Evolutionary conservation across 805 yeast genomes (phyloP), one percentile per base, ranked within the genome.

Genomic region (Priceomyces fermenticarens): DNA sequence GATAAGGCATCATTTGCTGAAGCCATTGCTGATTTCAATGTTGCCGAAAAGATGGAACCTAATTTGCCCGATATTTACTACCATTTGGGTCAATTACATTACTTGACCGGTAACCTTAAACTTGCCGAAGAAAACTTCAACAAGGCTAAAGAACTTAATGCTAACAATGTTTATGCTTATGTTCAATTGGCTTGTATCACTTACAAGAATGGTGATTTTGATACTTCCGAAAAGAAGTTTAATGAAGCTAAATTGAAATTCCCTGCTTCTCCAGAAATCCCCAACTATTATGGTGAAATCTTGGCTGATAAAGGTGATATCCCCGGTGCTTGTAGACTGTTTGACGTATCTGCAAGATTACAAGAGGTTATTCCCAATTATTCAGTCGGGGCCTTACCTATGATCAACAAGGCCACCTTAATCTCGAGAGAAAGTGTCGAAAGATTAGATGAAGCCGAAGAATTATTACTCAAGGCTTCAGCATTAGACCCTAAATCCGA

Each of bases 281-380:
- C 93, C 70, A 90, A 88, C 72, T 93, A 89, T 67, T 89, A 83
- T 60, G 99, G 98, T 58, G 99, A 93, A 71, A 83, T 91, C 38
- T 75, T 91, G 55, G 82, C 87, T 47, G 97, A 91, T 61, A 77
- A 77, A 54, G 85, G 84, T 59, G 88, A 86, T 53, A 67, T 78
- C 42, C 75, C 63, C 25, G 83, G 77, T 46, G 97, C 98, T 43
- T 65, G 80, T 45, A 80, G 80, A 58, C 90, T 88, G 69, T 91
- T 89, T 61, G 96, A 90, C 48, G 77, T 79, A 54, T 88, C 98
- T 41, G 83, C 82, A 41, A 81, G 86, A 63, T 74, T 93, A 58
- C 97, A 91, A 71, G 78, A 76, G 50, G 79, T 79, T 37, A 65
- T 81, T 51, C 76, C 81, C 39, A 76, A 74, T 35, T 83, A 81